phyloP scores from a whole-genome alignment of 2,329 filamentous ascomycete genomes.

The Verruconis gallopava region DNA sequence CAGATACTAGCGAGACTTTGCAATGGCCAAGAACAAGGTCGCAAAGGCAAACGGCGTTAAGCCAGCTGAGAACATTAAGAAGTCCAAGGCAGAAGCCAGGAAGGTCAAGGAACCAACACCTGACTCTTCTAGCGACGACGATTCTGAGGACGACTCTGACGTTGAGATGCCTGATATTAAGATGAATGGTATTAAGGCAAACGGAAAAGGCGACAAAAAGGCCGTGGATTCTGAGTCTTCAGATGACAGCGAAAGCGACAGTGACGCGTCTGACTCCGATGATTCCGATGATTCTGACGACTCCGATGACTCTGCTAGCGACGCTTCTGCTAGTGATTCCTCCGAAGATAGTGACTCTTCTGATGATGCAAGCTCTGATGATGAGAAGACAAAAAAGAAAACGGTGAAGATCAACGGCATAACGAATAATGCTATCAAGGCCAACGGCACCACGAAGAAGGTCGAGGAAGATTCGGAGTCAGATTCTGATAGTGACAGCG shows the following conservation, averaged over 20 bases:
- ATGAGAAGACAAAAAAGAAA: conserved; percentile 23
- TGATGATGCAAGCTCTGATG: conserved; percentile 17
- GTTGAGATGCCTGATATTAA: conserved; percentile 21
- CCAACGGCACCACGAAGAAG: conserved; percentile 21
- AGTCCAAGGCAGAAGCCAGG: conserved; percentile 29
- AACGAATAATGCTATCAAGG: conserved; percentile 21
- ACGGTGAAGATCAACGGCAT: conserved; percentile 19
- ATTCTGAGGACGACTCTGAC: conserved; percentile 22
- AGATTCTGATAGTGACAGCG: conserved; percentile 22
- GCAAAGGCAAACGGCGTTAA: conserved; percentile 56
- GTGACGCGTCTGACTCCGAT: conserved; percentile 14
- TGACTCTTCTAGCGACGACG: conserved; percentile 26
- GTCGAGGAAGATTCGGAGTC: conserved; percentile 25
- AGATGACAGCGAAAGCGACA: conserved; percentile 11
- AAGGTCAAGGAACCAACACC: conserved; percentile 36
- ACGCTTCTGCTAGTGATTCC: conserved; percentile 10
- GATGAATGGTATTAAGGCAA: conserved; percentile 15
- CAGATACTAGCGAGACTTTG: background rate
- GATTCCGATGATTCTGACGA: conserved; percentile 20
- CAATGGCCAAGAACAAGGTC: conserved; percentile 4
- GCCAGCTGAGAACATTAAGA: conserved; percentile 40
- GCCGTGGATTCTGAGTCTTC: conserved; percentile 14
- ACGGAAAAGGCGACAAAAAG: conserved; percentile 15
- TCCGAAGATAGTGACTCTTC: conserved; percentile 4
- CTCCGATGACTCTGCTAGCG: conserved; percentile 22